Conservation (phyloP, 345 rosid genomes). For the Crucihimalaya himalaica region DNA sequence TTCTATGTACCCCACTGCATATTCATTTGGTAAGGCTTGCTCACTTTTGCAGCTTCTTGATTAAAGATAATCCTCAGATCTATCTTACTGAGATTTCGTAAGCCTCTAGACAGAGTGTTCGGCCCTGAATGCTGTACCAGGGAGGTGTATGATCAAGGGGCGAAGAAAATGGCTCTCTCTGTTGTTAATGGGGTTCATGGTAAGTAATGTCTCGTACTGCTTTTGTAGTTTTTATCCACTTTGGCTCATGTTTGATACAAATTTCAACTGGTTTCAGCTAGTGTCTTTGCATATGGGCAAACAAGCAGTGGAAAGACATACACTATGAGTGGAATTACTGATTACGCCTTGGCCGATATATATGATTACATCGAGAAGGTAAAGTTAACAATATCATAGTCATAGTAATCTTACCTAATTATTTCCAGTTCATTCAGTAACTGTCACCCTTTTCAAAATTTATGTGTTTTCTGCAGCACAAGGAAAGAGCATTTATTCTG, state of each 20-base stretch:
- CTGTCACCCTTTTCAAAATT: background rate
- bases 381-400: constrained; percentile 10
- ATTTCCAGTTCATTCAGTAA: background rate
- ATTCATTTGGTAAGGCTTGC: constrained; percentile 72
- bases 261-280: constrained; percentile 56
- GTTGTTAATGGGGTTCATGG: constrained; percentile 83
- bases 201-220: constrained; percentile 26
- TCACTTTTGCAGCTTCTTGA: constrained; percentile 22
- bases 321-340: constrained; percentile 90
- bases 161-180: constrained; percentile 82
- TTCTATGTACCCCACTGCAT: constrained; percentile 88
- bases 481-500: constrained; percentile 74
- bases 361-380: constrained; percentile 77
- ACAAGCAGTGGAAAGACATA: constrained; percentile 96
- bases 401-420: background rate
- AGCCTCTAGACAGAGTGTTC: constrained; percentile 75
- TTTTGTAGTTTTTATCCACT: constrained; percentile 37
- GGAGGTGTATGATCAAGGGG: constrained; percentile 80
- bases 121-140: constrained; percentile 64
- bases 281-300: constrained; percentile 97
- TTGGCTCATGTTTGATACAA: constrained; percentile 9
- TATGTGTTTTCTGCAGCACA: constrained; percentile 54
- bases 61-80: constrained; percentile 15
- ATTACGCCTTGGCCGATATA: constrained; percentile 72
- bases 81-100: constrained; percentile 23